phyloP scores from a whole-genome alignment of 176 grass and related monocot genomes.

The Phyllostachys edulis region DNA sequence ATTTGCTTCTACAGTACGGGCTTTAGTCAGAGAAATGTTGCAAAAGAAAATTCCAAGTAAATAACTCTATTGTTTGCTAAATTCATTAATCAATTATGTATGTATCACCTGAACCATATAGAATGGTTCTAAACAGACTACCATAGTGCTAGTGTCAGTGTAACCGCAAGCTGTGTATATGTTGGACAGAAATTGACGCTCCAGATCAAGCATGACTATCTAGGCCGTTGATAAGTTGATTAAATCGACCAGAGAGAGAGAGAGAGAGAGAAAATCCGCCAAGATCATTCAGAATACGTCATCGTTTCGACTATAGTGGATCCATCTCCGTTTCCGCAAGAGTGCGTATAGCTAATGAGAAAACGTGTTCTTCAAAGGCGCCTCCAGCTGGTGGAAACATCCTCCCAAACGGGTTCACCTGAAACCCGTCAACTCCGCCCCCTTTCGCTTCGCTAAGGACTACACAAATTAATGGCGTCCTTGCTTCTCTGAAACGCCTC shows the following conservation, averaged over 20 bases:
- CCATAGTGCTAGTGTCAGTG: no score
- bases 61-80: neutral
- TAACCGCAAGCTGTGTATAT: no score
- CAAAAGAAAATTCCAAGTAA: neutral
- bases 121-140: no score
- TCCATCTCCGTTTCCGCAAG: no score
- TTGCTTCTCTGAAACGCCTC: neutral
- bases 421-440: neutral
- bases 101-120: no score
- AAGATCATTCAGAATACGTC: neutral
- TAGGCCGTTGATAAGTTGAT: no score
- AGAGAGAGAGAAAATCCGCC: no score
- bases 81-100: no score
- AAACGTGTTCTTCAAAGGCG: accelerated
- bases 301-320: neutral
- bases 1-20: neutral
- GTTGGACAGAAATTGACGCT: no score
- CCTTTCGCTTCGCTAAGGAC: neutral
- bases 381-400: neutral
- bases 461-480: neutral
- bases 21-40: neutral
- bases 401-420: neutral
- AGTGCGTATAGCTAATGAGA: neutral
- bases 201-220: no score
- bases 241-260: no score